Base-by-base conservation (phyloP, 2,329 filamentous ascomycete species). In the Clonostachys solani region DNA sequence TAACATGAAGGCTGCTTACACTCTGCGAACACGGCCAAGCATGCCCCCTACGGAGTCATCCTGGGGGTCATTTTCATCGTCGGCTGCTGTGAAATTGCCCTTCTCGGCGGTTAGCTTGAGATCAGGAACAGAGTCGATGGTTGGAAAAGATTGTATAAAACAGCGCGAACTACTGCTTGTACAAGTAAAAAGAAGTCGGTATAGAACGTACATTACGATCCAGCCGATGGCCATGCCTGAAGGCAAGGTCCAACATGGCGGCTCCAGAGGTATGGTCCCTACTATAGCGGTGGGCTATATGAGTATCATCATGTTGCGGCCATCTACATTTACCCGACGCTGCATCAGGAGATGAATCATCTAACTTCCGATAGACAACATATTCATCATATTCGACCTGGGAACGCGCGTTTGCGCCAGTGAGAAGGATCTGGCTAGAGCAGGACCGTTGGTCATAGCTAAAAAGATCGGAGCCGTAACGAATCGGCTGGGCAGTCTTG, bases 341-440 rank as follows among this genome's bases (percentile, higher is more conserved):
- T 15, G 50, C 42, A 19, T 45, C 42, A 2, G 50, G 47, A 9
- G 44, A 41, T 43, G 50, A 40, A 12, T 52, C 51, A 42, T 56
- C 50, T 33, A 50, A 47, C 46, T 54, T 52, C 40, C 58, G 60
- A 38, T 64, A 68, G 38, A 67, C 64, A 19, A 66, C 65, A 43
- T 67, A 68, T 52, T 68, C 65, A 34, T 68, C 65, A 36, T 66
- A 68, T 45, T 62, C 66, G 33, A 66, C 55, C 45, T 62, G 61
- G 18, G 65, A 67, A 34, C 52, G 53, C 6, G 57, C 52, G 5
- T 54, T 53, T 5, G 59, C 51, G 10, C 59, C 55, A 6, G 53
- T 58, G 42, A 68, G 54, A n/a, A 67, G 56, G 40, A 67, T 57
- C 44, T 64, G 61, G n/a, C 54, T 54, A 38, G 62, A 60, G 41